phyloP scores from a whole-genome alignment of 192 early-diverging fungal species.

The Phycomyces nitens region DNA sequence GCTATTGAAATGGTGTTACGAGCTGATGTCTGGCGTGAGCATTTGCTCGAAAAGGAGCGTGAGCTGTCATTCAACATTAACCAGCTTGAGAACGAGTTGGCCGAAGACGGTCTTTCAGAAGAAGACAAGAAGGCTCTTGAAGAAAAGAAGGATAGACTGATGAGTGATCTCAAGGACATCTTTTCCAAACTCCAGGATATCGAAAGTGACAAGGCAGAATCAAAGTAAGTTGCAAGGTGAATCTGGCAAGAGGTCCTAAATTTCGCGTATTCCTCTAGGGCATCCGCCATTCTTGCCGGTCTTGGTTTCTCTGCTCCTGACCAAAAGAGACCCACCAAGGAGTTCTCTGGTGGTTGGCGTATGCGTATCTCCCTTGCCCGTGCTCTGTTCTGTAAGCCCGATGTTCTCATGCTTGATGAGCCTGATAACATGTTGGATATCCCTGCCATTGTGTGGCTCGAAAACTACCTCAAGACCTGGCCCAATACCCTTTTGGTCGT shows the following conservation, averaged over 20 bases:
- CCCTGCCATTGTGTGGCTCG: slow-evolving; percentile 97
- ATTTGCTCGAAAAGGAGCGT: slow-evolving; percentile 84
- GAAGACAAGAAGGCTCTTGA: slow-evolving; percentile 49
- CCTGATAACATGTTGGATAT: slow-evolving; percentile 92
- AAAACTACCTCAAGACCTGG: slow-evolving; percentile 91
- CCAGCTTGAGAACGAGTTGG: slow-evolving; percentile 46
- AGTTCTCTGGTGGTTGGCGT: slow-evolving; percentile 99
- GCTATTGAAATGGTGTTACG: slow-evolving; percentile 87
- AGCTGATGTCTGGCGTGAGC: slow-evolving; percentile 90
- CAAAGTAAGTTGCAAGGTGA: slow-evolving; percentile 46
- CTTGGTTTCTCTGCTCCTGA: slow-evolving; percentile 83
- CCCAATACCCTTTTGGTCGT: slow-evolving; percentile 90
- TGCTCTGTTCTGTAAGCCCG: slow-evolving; percentile 95
- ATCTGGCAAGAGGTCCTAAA: too few species aligned
- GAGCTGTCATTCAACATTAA: slow-evolving; percentile 52
- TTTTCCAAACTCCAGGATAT: slow-evolving; percentile 89
- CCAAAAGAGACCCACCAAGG: slow-evolving; percentile 83
- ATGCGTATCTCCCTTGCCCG: slow-evolving; percentile 97
- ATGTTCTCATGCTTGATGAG: slow-evolving; percentile 87
- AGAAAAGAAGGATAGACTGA: slow-evolving; percentile 50
- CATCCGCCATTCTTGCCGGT: slow-evolving; percentile 93
- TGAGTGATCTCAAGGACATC: slow-evolving; percentile 70
- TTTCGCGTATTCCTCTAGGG: slow-evolving; percentile 43
- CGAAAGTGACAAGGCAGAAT: slow-evolving; percentile 95
- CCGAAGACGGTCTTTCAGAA: slow-evolving; percentile 49